Base-by-base conservation (phyloP, 768 basidiomycete genomes). In the Psilocybe cubensis region DNA sequence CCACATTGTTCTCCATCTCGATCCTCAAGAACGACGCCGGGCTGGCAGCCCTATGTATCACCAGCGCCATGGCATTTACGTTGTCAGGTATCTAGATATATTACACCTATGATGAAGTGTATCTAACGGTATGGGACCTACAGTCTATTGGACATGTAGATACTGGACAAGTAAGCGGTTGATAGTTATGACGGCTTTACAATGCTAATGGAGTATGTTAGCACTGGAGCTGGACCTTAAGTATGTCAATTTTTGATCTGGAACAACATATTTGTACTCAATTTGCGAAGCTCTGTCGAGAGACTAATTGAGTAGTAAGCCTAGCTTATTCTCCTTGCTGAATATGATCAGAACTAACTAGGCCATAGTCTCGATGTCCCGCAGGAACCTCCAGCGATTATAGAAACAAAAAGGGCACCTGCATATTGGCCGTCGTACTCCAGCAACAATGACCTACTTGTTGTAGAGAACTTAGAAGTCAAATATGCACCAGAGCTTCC, bases 351-450 rank as follows among this genome's bases (percentile, higher is more conserved):
- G 72, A 86, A 47, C 85, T 87, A 25, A 88, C 17, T 21, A 38
- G 8, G 17, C 25, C 29, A 43, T 2, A 79, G 78, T 60, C 72
- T 96, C 20, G 84, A 92, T 49, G 79, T 97, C 3, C 93, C 93
- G 0, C 92, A 94, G 69, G 94, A 96, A 68, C 89, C 95, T 0
- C 86, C 92, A 1, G 79, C 87, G 0, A 66, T 89, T 56, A 87
- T 94, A 44, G 88, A 93, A 61, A 80, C 81, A 0, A 83, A 81
- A 52, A 83, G 91, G 6, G 88, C 87, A 1, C 95, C 95, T 1
- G 95, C 94, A 0, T 95, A 95, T 66, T 97, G 95, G 95, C 95
- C 95, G 0, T 92, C 93, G 0, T 85, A 80, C 57, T 76, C 86
- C 17, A 80, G 77, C 46, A 74, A 80, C 6, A 76, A 84, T 24